Base-by-base conservation (phyloP, 1,139 yeast species). In the Taphrina communis region DNA sequence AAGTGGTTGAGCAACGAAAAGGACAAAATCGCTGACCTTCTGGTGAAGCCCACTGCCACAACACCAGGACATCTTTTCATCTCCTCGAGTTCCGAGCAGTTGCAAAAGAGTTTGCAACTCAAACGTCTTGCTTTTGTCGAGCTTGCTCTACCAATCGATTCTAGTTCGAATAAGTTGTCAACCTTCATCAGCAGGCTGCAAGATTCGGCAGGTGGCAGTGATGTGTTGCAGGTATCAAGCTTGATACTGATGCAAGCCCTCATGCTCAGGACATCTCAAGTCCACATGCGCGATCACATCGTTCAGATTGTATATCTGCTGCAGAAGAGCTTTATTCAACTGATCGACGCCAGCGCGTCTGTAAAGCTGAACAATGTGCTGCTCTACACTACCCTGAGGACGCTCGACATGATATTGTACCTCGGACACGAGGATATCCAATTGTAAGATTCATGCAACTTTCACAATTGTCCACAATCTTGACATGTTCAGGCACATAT, bases 361-460 rank as follows among this genome's bases (percentile, higher is more conserved):
- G 86, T 88, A 42, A 85, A 86, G 70, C 77, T 91, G 63, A 85
- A 85, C 65, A 76, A 80, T 8, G 80, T 86, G 14, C 83, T 91
- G 8, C 65, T 73, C 5, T 65, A 58, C 39, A 83, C 84, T 68
- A 89, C 88, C 0, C 88, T 92, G 75, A 93, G 92, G 76, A 80
- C 93, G 35, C 80, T 94, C 58, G 99, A 94, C 76, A 83, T 89
- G 55, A 76, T 92, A 38, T 77, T 93, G 36, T 80, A 88, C 11
- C 75, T 91, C 65, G 85, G 87, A 53, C 82, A 82, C 65, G 97
- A 92, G 75, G 97, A 91, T 67, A 93, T 94, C 77, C 88, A 87
- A 75, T 78, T 89, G 73, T 83, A 71, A 61, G 77, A 70, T 14
- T 25, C 31, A 25, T 25, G 31, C 31, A 4, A 4, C 31, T 25